Evolutionary conservation across 2,329 filamentous ascomycete genomes (phyloP).

Genomic region (Zalaria obscura): DNA sequence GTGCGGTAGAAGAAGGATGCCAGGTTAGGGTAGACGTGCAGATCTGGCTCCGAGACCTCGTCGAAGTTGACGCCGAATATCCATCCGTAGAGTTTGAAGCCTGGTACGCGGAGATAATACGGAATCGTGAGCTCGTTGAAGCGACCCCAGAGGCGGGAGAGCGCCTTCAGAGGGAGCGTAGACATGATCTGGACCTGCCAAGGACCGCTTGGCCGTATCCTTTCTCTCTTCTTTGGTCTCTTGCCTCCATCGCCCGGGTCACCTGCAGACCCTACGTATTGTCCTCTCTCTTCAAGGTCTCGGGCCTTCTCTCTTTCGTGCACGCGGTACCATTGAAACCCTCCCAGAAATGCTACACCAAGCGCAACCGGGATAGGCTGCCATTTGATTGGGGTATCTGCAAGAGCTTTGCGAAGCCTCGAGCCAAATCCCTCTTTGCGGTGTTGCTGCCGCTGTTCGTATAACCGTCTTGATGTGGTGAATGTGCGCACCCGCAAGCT

Average conservation of each 20-base stretch:
- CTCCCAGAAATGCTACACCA: constrained; percentile 70
- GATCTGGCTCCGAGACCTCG: constrained; percentile 77
- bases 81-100: constrained; percentile 83
- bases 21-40: constrained; percentile 82
- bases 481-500: background rate
- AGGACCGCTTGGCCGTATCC: constrained; percentile 69
- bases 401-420: constrained; percentile 42
- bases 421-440: constrained; percentile 40
- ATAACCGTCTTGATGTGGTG: background rate
- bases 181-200: constrained; percentile 82
- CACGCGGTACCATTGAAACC: constrained; percentile 72
- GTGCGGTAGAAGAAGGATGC: constrained; percentile 95
- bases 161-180: constrained; percentile 76
- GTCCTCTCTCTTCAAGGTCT: constrained; percentile 32
- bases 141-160: constrained; percentile 76
- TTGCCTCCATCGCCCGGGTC: constrained; percentile 31
- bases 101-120: constrained; percentile 74
- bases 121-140: constrained; percentile 87
- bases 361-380: constrained; percentile 79
- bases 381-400: constrained; percentile 63
- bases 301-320: constrained; percentile 33
- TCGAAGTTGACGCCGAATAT: constrained; percentile 83
- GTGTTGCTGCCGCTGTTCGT: constrained; percentile 10
- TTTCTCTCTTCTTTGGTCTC: constrained; percentile 38
- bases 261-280: constrained; percentile 2